Evolutionary conservation across 2,329 filamentous ascomycete genomes (phyloP).

Genomic region (Penicillium rolfsii): DNA sequence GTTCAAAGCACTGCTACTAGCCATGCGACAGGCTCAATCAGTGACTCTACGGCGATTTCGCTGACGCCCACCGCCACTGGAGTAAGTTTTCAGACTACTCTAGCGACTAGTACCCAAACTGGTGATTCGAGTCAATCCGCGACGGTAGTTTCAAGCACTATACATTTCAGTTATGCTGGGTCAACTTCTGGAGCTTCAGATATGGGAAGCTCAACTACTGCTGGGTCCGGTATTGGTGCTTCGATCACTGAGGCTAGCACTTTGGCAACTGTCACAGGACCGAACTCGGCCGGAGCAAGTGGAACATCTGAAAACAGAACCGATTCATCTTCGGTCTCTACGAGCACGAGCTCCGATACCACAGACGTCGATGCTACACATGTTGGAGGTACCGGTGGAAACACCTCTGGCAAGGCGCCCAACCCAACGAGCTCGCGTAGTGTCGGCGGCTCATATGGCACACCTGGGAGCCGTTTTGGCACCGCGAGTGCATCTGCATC

Average conservation of each 20-base stretch:
- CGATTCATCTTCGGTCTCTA: background rate
- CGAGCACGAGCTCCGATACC: background rate
- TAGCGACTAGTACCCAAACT: background rate
- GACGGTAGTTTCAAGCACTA: background rate
- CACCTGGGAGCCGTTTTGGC: background rate
- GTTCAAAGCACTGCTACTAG: background rate
- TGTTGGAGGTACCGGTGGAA: background rate
- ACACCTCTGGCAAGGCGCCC: background rate
- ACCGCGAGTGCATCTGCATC: constrained; percentile 4
- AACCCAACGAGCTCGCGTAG: background rate
- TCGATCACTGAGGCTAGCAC: background rate
- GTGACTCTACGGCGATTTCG: background rate
- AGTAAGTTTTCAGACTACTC: background rate
- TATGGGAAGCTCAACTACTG: background rate
- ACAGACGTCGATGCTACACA: background rate
- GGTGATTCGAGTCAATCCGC: background rate
- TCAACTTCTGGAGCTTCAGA: background rate
- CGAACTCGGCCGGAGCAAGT: constrained; percentile 4
- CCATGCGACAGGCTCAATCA: background rate
- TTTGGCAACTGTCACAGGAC: background rate
- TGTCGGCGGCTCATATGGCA: background rate
- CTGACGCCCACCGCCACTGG: background rate
- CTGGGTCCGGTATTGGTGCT: background rate
- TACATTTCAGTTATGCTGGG: background rate
- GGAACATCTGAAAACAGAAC: background rate